Percentiles rank a stretch among this genome's conserved stretches.
phyloP scores from a whole-genome alignment of 495 filamentous ascomycete genomes.

The Sordaria brevicollis region DNA sequence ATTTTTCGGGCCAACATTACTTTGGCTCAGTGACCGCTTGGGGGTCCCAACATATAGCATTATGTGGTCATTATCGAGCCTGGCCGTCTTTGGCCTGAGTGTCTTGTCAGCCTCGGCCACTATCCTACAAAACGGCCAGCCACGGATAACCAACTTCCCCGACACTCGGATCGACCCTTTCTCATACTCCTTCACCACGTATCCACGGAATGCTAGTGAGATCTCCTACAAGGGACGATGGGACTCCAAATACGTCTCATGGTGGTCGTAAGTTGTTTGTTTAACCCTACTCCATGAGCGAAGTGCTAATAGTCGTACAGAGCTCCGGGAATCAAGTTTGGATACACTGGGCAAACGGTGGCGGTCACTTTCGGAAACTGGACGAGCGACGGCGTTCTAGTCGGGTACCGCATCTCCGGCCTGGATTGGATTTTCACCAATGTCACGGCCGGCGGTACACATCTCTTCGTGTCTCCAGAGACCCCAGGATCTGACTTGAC shows the following conservation, averaged over 20 bases:
- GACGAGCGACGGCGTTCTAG: constrained; percentile 44
- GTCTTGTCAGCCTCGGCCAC: constrained; percentile 25
- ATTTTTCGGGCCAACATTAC: not conserved
- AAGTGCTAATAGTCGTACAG: constrained; percentile 12
- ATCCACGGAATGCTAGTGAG: constrained; percentile 44
- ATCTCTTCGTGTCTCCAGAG: constrained; percentile 43
- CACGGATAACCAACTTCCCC: constrained; percentile 33
- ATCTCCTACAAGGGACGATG: constrained; percentile 62
- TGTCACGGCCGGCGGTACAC: constrained; percentile 49
- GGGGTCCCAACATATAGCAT: not conserved
- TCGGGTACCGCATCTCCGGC: constrained; percentile 53
- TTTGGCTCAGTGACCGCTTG: not conserved
- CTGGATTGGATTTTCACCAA: constrained; percentile 62
- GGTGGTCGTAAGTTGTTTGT: constrained; percentile 44
- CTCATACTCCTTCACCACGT: constrained; percentile 33
- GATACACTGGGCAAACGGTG: constrained; percentile 52
- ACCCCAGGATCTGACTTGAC: constrained; percentile 32
- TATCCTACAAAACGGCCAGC: constrained; percentile 57
- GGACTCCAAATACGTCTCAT: constrained; percentile 57
- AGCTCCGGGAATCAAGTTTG: constrained; percentile 52
- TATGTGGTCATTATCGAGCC: constrained; percentile 11
- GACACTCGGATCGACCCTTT: constrained; percentile 36
- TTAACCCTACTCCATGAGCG: not conserved
- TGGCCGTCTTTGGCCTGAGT: constrained; percentile 18
- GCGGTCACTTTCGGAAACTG: constrained; percentile 53